A percentile compares a stretch with the other conserved stretches of the same genome.
These are phyloP conservation scores for Candida bentonensis DNA, from an alignment of 805 yeast species.

Conservation along the genomic window DNA sequence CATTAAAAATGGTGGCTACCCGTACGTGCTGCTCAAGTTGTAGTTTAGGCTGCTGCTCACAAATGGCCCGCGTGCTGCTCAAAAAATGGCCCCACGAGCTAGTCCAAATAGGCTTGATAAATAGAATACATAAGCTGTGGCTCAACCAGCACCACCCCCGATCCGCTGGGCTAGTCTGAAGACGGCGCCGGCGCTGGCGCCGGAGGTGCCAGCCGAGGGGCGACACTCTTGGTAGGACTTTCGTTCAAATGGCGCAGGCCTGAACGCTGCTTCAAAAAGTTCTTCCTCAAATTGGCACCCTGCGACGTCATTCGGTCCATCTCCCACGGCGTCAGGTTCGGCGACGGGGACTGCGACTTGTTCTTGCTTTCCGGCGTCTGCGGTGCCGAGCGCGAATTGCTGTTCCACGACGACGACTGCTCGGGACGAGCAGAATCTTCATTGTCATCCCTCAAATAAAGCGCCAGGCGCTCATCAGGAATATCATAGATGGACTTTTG, in stretches of 20 bases:
- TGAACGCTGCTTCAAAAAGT: not conserved
- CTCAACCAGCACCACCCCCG: too few species aligned
- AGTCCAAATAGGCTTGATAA: constrained; percentile 6
- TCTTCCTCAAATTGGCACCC: not conserved
- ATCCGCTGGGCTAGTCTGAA: too few species aligned
- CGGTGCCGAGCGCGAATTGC: not conserved
- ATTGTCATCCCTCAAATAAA: constrained; percentile 48
- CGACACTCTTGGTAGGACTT: not conserved
- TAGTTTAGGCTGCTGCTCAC: not conserved
- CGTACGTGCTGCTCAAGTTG: constrained; percentile 42
- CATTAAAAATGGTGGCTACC: constrained; percentile 63
- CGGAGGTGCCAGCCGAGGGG: too few species aligned
- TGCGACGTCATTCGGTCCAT: constrained; percentile 10
- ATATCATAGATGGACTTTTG: constrained; percentile 37
- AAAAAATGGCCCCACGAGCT: constrained; percentile 11
- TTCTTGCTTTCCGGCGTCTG: not conserved
- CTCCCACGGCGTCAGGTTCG: constrained; percentile 21
- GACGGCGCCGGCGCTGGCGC: too few species aligned
- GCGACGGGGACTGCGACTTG: not conserved
- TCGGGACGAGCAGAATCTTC: not conserved
- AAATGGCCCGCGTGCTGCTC: not conserved
- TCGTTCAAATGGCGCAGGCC: not conserved
- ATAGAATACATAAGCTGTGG: not conserved
- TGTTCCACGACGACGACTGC: not conserved
- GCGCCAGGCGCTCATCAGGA: constrained; percentile 50